Evolutionary conservation across 2,329 filamentous ascomycete species (phyloP), one percentile per base, ranked within the genome.

Genomic region (Microdochium trichocladiopsis): DNA sequence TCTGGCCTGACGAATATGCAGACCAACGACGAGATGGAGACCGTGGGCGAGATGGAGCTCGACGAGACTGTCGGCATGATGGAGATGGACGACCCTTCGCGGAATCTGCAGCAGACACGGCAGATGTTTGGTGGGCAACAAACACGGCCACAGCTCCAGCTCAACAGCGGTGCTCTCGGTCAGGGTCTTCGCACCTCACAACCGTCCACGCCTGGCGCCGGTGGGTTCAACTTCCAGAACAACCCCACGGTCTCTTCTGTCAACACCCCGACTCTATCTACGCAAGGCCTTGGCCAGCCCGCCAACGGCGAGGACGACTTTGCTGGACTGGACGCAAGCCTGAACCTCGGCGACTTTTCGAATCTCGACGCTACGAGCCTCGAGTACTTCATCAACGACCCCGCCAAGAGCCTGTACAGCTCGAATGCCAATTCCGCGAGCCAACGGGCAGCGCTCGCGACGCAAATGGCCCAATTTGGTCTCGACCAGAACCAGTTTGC

Each of bases 161-260:
- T 96, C 60, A 90, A 86, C 64, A 87, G 90, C 61, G 84, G 91
- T 21, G 87, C 86, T 47, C 69, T 86, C 55, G 81, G 82, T 24
- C 85, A 94, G 65, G 90, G 87, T 14, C 80, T 96, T 54, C 86
- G 90, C 53, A 89, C 85, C 10, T 95, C 92, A 4, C 90, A 91
- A 57, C 93, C 92, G 1, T 84, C 88, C 3, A 96, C 93, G 1
- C 93, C 93, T 2, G 86, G 87, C 28, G 79, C 89, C 24, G 82
- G 86, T 48, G 84, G 79, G 61, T 90, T 93, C 63, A 85, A 85
- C 49, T 84, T 95, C 59, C 87, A 91, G 66, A 90, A 95, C 68
- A 96, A 96, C 67, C 93, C 93, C 16, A 96, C 92, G 1, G 93
- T 97, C 18, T 99, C 94, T 2, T 96, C 92, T 3, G 93, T 96